These are phyloP conservation scores for Thalassiosira profunda DNA, from an alignment of 108 stramenopile genomes.

Conservation along the genomic window DNA sequence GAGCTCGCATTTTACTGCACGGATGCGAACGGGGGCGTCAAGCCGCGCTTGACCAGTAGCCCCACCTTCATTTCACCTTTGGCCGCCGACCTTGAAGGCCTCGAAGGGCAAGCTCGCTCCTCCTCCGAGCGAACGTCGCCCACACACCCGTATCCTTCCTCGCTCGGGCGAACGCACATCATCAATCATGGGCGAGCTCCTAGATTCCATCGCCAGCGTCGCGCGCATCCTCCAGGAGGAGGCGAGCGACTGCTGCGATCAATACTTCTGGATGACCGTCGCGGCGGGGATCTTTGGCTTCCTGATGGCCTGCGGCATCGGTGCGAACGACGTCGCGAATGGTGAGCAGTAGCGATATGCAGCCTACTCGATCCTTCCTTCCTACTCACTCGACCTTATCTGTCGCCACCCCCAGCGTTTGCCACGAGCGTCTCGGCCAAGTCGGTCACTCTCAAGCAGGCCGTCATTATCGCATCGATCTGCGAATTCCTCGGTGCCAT, in stretches of 20 bases:
- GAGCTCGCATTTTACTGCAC: no score
- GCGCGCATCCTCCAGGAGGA: conserved; percentile 5
- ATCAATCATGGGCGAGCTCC: conserved; percentile 2
- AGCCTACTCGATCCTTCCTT: not conserved
- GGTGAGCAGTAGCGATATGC: conserved; percentile 4
- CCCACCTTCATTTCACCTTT: no score
- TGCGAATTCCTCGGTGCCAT: conserved; percentile 73
- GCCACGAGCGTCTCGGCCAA: conserved; percentile 77
- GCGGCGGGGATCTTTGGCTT: conserved; percentile 54
- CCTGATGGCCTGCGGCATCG: conserved; percentile 52
- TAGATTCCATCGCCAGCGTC: no score
- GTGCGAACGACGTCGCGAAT: conserved; percentile 88
- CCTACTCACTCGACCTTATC: not conserved
- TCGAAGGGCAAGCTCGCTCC: no score
- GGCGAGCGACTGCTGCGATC: not conserved
- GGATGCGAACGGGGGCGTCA: no score
- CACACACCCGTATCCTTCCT: no score
- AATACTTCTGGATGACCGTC: conserved; percentile 56
- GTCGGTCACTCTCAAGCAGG: conserved; percentile 67
- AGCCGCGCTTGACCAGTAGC: no score
- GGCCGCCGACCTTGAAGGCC: no score
- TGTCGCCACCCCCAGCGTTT: conserved; percentile 35
- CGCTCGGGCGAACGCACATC: no score
- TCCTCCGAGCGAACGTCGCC: no score
- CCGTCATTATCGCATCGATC: conserved; percentile 63